These are phyloP conservation scores for Actinomucor elegans DNA, from an alignment of 371 early-diverging fungal genomes.

Conservation along the genomic window DNA sequence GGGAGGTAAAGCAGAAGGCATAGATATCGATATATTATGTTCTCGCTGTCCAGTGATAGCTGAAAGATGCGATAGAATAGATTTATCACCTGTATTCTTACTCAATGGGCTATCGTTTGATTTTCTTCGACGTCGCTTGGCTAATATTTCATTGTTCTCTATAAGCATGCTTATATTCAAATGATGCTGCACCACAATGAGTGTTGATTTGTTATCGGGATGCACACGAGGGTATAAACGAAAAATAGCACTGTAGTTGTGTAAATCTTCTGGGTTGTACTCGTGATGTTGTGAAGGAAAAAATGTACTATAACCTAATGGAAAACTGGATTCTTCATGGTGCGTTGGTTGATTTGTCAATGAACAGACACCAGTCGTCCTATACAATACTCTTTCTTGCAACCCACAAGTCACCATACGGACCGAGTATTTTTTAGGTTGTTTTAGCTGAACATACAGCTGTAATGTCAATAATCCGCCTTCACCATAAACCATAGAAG, in stretches of 20 bases:
- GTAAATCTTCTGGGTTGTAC: constrained; percentile 10
- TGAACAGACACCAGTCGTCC: constrained; percentile 22
- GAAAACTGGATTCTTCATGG: constrained; percentile 2
- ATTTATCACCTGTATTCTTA: not conserved
- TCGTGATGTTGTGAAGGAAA: constrained; percentile 18
- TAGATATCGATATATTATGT: not conserved
- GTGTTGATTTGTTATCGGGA: constrained; percentile 14
- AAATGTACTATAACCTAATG: constrained; percentile 17
- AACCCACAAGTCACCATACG: constrained; percentile 21
- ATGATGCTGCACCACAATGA: constrained; percentile 13
- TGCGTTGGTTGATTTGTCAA: constrained; percentile 9
- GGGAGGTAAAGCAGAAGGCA: not conserved
- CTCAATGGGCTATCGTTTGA: not conserved
- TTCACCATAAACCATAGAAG: constrained; percentile 25
- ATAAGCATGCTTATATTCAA: constrained; percentile 12
- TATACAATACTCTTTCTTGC: constrained; percentile 13
- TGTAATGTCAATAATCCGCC: constrained; percentile 19
- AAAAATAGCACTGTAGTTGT: constrained; percentile 23
- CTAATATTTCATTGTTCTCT: constrained; percentile 1
- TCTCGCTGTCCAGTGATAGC: not conserved
- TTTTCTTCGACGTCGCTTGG: not conserved
- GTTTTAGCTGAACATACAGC: constrained; percentile 10
- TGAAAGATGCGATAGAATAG: constrained; percentile 3
- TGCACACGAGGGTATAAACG: constrained; percentile 22
- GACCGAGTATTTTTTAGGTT: constrained; percentile 7